phyloP scores from a whole-genome alignment of 768 basidiomycete species.

The Dacryopinax primogenitus region DNA sequence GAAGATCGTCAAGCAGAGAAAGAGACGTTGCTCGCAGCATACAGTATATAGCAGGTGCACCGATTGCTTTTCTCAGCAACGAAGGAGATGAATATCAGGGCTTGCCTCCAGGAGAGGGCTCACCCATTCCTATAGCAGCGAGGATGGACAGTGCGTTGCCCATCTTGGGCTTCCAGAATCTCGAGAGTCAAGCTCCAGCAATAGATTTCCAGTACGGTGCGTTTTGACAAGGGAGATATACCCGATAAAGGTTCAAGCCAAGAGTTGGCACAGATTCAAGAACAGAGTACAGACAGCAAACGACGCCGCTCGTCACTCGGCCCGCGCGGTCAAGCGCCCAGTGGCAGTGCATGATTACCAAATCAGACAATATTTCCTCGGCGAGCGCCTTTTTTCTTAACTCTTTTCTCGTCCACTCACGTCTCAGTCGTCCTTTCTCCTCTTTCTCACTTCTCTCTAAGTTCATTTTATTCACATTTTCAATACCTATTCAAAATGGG shows the following conservation, averaged over 20 bases:
- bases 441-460: background rate
- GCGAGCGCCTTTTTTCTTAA: background rate
- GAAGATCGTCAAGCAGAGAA: background rate
- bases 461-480: background rate
- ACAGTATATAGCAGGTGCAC: background rate
- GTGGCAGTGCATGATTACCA: background rate
- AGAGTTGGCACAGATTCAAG: no score
- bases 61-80: background rate
- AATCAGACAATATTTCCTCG: background rate
- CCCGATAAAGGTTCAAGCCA: no score
- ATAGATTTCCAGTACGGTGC: no score
- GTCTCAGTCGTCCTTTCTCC: background rate
- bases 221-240: no score
- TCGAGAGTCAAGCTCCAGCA: no score
- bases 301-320: background rate
- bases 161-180: background rate
- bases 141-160: slow-evolving; percentile 5
- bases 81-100: background rate
- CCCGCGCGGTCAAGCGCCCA: background rate
- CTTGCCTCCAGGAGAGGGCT: background rate
- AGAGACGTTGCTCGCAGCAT: background rate
- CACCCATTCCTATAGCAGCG: background rate
- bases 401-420: background rate
- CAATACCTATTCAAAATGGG: slow-evolving; percentile 2
- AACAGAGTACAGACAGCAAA: background rate